A percentile compares a stretch with the other conserved stretches of the same genome.
Evolutionary conservation across 2,329 filamentous ascomycete genomes (phyloP).

Genomic region (Penicillium brasilianum): DNA sequence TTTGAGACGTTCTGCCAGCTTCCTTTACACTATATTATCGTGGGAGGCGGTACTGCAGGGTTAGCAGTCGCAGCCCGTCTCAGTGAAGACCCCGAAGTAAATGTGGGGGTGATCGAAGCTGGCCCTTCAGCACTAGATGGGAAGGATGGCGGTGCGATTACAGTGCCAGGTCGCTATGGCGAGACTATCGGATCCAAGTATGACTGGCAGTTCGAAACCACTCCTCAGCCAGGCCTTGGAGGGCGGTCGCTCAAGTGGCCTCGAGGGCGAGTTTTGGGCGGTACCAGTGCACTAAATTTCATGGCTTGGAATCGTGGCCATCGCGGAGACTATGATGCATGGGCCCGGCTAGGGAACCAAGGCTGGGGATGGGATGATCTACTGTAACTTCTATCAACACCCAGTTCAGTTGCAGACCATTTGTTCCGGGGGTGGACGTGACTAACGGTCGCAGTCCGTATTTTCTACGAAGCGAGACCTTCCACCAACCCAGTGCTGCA

Average conservation of each 20-base stretch:
- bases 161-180: conserved; percentile 29
- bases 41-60: conserved; percentile 18
- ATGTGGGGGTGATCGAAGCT: conserved; percentile 55
- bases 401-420: not conserved
- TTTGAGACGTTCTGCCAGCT: not conserved
- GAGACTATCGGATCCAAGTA: conserved; percentile 28
- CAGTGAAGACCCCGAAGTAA: conserved; percentile 48
- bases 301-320: conserved; percentile 35
- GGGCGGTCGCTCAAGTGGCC: conserved; percentile 22
- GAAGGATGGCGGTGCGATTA: conserved; percentile 34
- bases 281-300: conserved; percentile 40
- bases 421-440: not conserved
- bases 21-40: conserved; percentile 13
- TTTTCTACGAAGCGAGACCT: conserved; percentile 58
- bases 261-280: conserved; percentile 39
- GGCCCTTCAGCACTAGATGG: conserved; percentile 37
- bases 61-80: conserved; percentile 13
- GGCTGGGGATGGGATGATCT: conserved; percentile 37
- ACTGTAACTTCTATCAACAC: conserved; percentile 12
- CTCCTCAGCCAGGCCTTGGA: conserved; percentile 31
- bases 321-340: conserved; percentile 39
- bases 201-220: conserved; percentile 42
- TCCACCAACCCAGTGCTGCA: conserved; percentile 33
- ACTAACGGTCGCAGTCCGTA: conserved; percentile 51
- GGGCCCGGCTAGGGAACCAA: conserved; percentile 38